Percentiles rank a stretch among this genome's conserved stretches.
Evolutionary conservation across 192 early-diverging fungal genomes (phyloP).

Genomic region (Diversispora eburnea): DNA sequence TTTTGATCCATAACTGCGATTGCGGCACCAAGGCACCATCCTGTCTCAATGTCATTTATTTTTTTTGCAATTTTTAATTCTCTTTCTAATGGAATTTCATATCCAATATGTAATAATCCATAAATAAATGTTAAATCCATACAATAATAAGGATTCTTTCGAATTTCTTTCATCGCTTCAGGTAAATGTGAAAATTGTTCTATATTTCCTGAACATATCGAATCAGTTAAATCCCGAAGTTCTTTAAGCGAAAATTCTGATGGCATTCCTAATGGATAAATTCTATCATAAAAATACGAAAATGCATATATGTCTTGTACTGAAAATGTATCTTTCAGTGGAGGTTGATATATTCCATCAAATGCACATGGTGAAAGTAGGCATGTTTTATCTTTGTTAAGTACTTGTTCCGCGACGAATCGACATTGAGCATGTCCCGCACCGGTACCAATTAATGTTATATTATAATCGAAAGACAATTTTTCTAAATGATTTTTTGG

Average conservation of each 20-base stretch:
- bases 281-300: slow-evolving; percentile 94
- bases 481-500: slow-evolving; percentile 57
- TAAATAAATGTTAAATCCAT: slow-evolving; percentile 89
- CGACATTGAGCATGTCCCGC: slow-evolving; percentile 53
- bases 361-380: slow-evolving; percentile 74
- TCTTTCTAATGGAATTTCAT: slow-evolving; percentile 69
- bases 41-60: slow-evolving; percentile 88
- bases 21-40: slow-evolving; percentile 94
- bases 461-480: slow-evolving; percentile 33
- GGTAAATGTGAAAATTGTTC: slow-evolving; percentile 49
- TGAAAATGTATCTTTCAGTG: slow-evolving; percentile 61
- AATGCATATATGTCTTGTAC: slow-evolving; percentile 85
- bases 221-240: slow-evolving; percentile 61
- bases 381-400: slow-evolving; percentile 72
- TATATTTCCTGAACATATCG: slow-evolving; percentile 60
- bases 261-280: slow-evolving; percentile 65
- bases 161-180: slow-evolving; percentile 49
- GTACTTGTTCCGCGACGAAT: slow-evolving; percentile 57
- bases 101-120: slow-evolving; percentile 77
- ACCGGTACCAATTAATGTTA: slow-evolving; percentile 53
- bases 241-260: slow-evolving; percentile 70
- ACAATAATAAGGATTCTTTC: slow-evolving; percentile 70
- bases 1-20: slow-evolving; percentile 73
- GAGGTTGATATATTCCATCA: slow-evolving; percentile 89
- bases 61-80: slow-evolving; percentile 82